These are phyloP conservation scores for Cyberlindnera veronae DNA, from an alignment of 805 yeast species.

Conservation along the genomic window DNA sequence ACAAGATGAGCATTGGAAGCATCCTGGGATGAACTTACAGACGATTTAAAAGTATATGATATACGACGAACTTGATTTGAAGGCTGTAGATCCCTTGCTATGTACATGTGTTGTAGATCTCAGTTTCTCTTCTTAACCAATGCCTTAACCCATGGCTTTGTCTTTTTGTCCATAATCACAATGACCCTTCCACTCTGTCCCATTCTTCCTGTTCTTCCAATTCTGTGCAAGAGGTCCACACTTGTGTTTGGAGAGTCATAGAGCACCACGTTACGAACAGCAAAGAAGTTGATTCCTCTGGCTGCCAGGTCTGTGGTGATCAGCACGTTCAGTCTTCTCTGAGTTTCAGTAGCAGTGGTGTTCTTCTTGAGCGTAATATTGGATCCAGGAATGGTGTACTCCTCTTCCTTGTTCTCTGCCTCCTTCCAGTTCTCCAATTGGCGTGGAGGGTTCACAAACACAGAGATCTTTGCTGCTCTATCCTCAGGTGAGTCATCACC, in stretches of 20 bases:
- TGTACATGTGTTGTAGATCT: too few relatives aligned
- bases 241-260: constrained; percentile 85
- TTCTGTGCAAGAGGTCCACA: constrained; percentile 83
- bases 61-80: too few relatives aligned
- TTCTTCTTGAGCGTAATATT: constrained; percentile 29
- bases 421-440: constrained; percentile 29
- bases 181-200: constrained; percentile 86
- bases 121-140: constrained; percentile 34
- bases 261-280: constrained; percentile 75
- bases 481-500: constrained; percentile 62
- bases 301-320: constrained; percentile 88
- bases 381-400: constrained; percentile 31
- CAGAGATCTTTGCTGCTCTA: constrained; percentile 52
- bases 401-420: constrained; percentile 5
- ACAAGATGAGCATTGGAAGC: constrained; percentile 24
- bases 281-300: constrained; percentile 83
- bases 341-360: background rate
- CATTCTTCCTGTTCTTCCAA: constrained; percentile 94
- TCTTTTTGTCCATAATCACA: constrained; percentile 62
- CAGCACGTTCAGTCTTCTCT: constrained; percentile 53
- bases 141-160: constrained; percentile 80
- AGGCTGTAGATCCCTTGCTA: too few relatives aligned
- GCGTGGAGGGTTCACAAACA: constrained; percentile 63
- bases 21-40: constrained; percentile 16
- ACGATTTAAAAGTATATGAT: too few relatives aligned